Base-by-base conservation (phyloP, 176 grass and related monocot species). In the Ananas comosus region DNA sequence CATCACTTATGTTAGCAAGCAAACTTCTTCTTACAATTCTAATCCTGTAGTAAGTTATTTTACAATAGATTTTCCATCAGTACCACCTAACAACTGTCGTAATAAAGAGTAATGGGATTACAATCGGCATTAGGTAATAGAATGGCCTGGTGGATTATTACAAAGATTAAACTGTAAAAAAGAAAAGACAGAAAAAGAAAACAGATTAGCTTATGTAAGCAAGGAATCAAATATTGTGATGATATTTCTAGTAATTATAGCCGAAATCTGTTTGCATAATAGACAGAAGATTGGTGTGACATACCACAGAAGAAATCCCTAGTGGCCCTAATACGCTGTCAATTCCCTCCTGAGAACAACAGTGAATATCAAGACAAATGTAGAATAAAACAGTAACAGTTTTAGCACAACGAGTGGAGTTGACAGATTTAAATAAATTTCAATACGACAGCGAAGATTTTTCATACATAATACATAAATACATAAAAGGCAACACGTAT, bases 261-360 rank as follows among this genome's bases (percentile, higher is more conserved):
- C 0, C 18, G 13, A 12, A 13, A 22, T 14, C 49, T 22, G 7
- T 25, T 42, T 50, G 17, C 19, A 19, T n/a, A 50, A 9, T 51
- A 11, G 2, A 22, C 14, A 51, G 4, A 65, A 14, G 21, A 4
- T 50, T 12, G 9, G 56, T 25, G 14, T 49, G 2, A 54, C 77
- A 67, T 85, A 85, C 83, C 77, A 85, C 83, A 17, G 83, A 85
- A 64, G 16, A 80, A 72, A 85, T 80, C 51, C 72, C 64, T n/a
- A 85, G 67, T 49, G 74, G 69, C 33, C n/a, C 76, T 12, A 85
- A 72, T 28, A 69, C 65, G 13, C 58, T 66, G 76, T 68, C 83
- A 63, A 85, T 77, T 51, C 78, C 83, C n/a, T 76, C 83, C 83
- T 85, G 66, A 52, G 72, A 65, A 14, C n/a, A 49, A 13, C 24